Evolutionary conservation across 768 basidiomycete genomes (phyloP).

Genomic region (Lentinula guzmanii): DNA sequence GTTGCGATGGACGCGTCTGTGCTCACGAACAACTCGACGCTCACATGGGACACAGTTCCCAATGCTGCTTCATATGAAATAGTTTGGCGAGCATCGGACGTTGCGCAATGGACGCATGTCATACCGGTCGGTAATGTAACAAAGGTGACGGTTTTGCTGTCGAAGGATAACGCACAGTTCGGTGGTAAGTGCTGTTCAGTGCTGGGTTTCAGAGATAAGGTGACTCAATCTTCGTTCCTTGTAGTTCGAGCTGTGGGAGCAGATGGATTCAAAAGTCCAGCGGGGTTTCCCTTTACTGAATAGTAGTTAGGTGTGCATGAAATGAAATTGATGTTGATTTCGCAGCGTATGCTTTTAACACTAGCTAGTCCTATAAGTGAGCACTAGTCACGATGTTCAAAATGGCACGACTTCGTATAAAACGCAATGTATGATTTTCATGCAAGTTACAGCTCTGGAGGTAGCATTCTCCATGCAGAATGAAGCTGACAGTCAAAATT

Average conservation of each 20-base stretch:
- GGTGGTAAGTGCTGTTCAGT: slow-evolving; percentile 22
- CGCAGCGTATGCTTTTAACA: too few relatives aligned
- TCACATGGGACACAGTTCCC: slow-evolving; percentile 37
- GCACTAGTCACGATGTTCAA: too few relatives aligned
- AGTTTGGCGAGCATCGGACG: slow-evolving; percentile 44
- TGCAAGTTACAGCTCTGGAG: neutral
- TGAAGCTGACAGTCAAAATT: neutral
- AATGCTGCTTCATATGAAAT: slow-evolving; percentile 44
- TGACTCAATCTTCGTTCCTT: neutral
- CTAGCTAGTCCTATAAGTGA: too few relatives aligned
- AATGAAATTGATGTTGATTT: neutral
- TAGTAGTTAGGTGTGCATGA: neutral
- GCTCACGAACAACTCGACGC: slow-evolving; percentile 49
- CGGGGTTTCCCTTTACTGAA: slow-evolving; percentile 26
- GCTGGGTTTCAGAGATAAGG: neutral
- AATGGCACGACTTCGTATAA: too few relatives aligned
- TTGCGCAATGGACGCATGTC: slow-evolving; percentile 41
- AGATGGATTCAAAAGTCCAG: slow-evolving; percentile 49
- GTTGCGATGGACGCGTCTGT: slow-evolving; percentile 39
- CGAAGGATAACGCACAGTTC: slow-evolving; percentile 48
- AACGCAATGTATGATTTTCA: too few relatives aligned
- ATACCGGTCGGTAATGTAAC: slow-evolving; percentile 41
- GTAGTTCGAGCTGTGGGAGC: slow-evolving; percentile 37
- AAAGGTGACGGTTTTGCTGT: slow-evolving; percentile 32
- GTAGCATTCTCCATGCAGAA: neutral